These are phyloP conservation scores for Triticum timopheevii DNA, from an alignment of 176 grass and related monocot species.

Conservation along the genomic window DNA sequence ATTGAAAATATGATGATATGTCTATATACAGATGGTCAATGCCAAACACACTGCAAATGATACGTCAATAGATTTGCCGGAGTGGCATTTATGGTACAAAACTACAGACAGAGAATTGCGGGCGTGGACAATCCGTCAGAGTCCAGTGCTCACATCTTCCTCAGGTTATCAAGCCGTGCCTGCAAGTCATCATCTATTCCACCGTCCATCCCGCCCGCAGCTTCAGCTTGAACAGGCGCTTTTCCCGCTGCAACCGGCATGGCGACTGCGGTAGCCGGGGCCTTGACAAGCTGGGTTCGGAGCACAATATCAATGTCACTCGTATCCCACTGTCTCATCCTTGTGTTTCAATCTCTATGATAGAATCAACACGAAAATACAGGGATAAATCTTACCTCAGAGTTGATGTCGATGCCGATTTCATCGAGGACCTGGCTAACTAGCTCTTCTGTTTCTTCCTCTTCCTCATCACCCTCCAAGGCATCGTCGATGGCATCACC, in stretches of 20 bases:
- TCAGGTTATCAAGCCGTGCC: conserved; percentile 69
- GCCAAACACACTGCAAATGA: not conserved
- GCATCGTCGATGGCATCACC: conserved; percentile 75
- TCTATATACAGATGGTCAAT: conserved; percentile 17
- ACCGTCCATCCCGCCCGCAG: conserved; percentile 36
- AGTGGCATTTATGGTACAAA: conserved; percentile 28
- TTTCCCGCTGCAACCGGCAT: conserved; percentile 38
- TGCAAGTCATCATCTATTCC: conserved; percentile 75
- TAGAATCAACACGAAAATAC: not conserved
- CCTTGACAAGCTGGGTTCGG: conserved; percentile 50
- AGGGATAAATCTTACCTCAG: conserved; percentile 39
- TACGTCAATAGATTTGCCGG: not conserved
- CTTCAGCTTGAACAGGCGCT: conserved; percentile 67
- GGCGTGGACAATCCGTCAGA: not conserved
- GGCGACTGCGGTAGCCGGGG: conserved; percentile 48
- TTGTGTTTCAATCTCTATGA: not conserved
- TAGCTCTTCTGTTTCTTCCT: conserved; percentile 83
- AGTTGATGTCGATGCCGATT: conserved; percentile 75
- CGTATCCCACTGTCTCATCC: too few relatives aligned
- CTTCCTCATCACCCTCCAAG: conserved; percentile 75
- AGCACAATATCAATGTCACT: not conserved
- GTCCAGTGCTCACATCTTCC: conserved; percentile 59
- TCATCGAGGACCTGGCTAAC: conserved; percentile 82
- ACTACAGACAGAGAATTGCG: conserved; percentile 8
- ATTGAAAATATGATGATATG: not conserved